Evolutionary conservation across 768 basidiomycete species (phyloP).

Genomic region (Tricholoma saponaceum): DNA sequence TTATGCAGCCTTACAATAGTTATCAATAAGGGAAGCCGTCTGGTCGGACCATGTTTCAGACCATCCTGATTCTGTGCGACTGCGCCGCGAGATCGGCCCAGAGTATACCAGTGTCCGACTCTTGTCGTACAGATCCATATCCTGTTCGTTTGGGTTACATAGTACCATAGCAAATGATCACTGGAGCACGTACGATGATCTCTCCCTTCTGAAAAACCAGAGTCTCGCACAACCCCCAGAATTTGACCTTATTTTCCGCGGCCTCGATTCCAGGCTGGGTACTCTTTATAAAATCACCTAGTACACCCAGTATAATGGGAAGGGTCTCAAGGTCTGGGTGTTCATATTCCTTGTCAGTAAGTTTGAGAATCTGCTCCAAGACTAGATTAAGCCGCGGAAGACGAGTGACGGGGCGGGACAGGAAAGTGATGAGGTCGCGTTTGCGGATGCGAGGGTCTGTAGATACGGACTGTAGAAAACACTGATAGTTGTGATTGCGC

Average conservation of each 20-base stretch:
- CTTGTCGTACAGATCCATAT: slow-evolving; percentile 78
- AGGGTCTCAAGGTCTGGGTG: slow-evolving; percentile 79
- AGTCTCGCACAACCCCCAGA: slow-evolving; percentile 77
- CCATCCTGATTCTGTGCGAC: slow-evolving; percentile 70
- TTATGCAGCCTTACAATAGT: slow-evolving; percentile 52
- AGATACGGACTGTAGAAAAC: slow-evolving; percentile 59
- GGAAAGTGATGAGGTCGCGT: slow-evolving; percentile 76
- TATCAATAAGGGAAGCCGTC: slow-evolving; percentile 66
- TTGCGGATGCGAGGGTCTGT: slow-evolving; percentile 65
- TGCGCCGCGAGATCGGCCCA: slow-evolving; percentile 57
- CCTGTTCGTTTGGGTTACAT: slow-evolving; percentile 38
- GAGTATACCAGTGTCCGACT: slow-evolving; percentile 68
- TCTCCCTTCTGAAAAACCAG: slow-evolving; percentile 74
- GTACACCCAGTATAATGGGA: slow-evolving; percentile 63
- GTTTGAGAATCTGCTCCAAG: slow-evolving; percentile 64
- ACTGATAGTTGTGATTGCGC: slow-evolving; percentile 61
- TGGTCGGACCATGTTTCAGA: slow-evolving; percentile 68
- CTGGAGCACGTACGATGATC: slow-evolving; percentile 58
- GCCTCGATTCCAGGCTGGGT: slow-evolving; percentile 89
- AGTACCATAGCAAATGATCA: background rate
- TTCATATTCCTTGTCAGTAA: slow-evolving; percentile 58
- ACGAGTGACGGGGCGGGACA: slow-evolving; percentile 86
- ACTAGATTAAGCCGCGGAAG: slow-evolving; percentile 76
- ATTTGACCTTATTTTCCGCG: slow-evolving; percentile 88
- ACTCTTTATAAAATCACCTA: slow-evolving; percentile 74